Evolutionary conservation across 1,284 basidiomycete species (phyloP).

Genomic region (Spongispora temasekensis): DNA sequence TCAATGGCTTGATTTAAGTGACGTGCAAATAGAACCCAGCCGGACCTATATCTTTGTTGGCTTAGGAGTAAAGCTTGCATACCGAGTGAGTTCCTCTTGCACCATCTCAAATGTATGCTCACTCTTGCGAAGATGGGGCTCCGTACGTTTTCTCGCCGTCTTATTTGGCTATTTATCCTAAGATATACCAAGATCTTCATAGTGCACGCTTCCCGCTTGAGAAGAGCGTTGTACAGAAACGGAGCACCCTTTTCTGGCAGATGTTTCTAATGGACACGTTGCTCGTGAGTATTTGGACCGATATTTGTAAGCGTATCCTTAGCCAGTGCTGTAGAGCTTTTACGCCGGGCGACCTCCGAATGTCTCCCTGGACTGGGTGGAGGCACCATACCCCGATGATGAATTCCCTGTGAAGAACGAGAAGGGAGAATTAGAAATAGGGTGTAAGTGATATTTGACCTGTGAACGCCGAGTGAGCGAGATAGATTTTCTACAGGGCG

Average conservation of each 20-base stretch:
- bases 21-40: conserved; percentile 49
- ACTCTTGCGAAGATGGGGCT: conserved; percentile 55
- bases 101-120: conserved; percentile 3
- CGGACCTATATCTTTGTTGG: conserved; percentile 58
- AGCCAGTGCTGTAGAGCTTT: conserved; percentile 52
- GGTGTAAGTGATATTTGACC: conserved; percentile 44
- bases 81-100: conserved; percentile 46
- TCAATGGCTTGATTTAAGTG: conserved; percentile 59
- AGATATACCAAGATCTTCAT: conserved; percentile 52
- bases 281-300: conserved; percentile 42
- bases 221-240: conserved; percentile 44
- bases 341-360: conserved; percentile 61
- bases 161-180: background rate
- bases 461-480: background rate
- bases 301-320: background rate
- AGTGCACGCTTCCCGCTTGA: conserved; percentile 58
- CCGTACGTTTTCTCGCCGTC: conserved; percentile 44
- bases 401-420: conserved; percentile 39
- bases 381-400: conserved; percentile 56
- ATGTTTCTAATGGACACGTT: conserved; percentile 59
- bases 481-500: conserved; percentile 42
- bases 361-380: conserved; percentile 53
- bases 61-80: conserved; percentile 54
- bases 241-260: conserved; percentile 65
- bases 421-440: conserved; percentile 44